These are phyloP conservation scores for Oryza nivara DNA, from an alignment of 176 grass and related monocot genomes.

Conservation along the genomic window DNA sequence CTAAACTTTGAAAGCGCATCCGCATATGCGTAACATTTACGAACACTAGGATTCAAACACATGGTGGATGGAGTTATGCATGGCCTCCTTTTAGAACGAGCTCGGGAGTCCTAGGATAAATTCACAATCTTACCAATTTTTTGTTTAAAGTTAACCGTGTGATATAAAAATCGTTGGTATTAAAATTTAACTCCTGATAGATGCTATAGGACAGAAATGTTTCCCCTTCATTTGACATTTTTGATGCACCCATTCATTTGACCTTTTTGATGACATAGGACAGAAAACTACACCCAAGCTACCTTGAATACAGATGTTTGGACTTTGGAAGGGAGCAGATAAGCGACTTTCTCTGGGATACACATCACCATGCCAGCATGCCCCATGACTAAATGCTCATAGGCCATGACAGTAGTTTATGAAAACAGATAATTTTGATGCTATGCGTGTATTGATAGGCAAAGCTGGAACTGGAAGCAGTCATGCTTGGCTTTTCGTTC, in stretches of 20 bases:
- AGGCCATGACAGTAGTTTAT: not conserved
- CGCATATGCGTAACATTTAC: too few relatives aligned
- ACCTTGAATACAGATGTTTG: not conserved
- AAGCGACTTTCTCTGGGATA: not conserved
- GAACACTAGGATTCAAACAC: too few relatives aligned
- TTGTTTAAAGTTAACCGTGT: too few relatives aligned
- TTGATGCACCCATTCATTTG: not conserved
- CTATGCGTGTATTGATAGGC: not conserved
- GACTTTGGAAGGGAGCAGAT: not conserved
- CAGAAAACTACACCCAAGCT: not conserved
- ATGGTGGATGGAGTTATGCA: too few relatives aligned
- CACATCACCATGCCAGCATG: not conserved
- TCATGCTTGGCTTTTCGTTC: not conserved
- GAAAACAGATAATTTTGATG: slow-evolving; percentile 1
- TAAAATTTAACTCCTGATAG: too few relatives aligned
- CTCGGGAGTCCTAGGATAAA: too few relatives aligned
- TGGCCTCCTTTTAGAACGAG: too few relatives aligned
- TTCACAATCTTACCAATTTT: too few relatives aligned
- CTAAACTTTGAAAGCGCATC: too few relatives aligned
- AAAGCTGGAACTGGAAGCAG: slow-evolving; percentile 1
- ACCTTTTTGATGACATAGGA: not conserved
- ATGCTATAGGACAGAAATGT: not conserved
- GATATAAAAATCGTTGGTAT: too few relatives aligned
- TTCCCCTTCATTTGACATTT: not conserved
- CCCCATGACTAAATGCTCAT: not conserved